Base-by-base conservation (phyloP, 2,329 filamentous ascomycete genomes). In the Trichoderma guizhouense region DNA sequence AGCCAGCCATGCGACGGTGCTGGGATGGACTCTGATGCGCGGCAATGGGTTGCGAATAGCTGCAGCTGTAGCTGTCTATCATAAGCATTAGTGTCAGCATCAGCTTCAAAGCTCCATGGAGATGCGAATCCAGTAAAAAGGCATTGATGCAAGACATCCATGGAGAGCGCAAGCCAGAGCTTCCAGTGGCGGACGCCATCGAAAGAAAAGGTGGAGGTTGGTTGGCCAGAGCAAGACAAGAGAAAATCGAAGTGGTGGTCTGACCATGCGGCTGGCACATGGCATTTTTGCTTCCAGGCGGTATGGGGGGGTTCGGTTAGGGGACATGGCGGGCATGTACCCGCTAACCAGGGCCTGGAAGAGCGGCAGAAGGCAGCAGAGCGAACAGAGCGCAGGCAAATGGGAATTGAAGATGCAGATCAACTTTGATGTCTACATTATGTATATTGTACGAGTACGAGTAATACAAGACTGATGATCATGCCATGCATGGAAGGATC, bases 261-360 rank as follows among this genome's bases (percentile, higher is more conserved):
- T 26, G 62, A 34, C 70, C 62, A 71, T 72, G 70, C 70, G 24
- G n/a, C 70, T 57, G 58, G 70, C 70, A 67, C 70, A 72, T 72
- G 70, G 70, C 70, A 53, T 62, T 55, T 34, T 18, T 47, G 26
- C 39, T 24, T 32, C 12, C 26, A 30, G 53, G 57, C 26, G 53
- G 30, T n/a, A 12, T 32, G 28, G 55, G 30, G 53, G 39, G 43
- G 67, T 70, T 70, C 67, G 67, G 47, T 70, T 63, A 63, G 60
- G 67, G 67, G 67, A 70, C 67, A 21, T 70, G 43, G 43, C 30
- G 18, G 30, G 43, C 67, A 57, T 47, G 67, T 70, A 70, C 67
- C 67, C 58, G 67, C 58, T 70, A 70, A 55, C 43, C 28, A 28
- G 58, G 32, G 32, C 47, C 30, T 15, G 24, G 36, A 28, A 34